phyloP scores from a whole-genome alignment of 495 filamentous ascomycete genomes.

The Podospora anserina region DNA sequence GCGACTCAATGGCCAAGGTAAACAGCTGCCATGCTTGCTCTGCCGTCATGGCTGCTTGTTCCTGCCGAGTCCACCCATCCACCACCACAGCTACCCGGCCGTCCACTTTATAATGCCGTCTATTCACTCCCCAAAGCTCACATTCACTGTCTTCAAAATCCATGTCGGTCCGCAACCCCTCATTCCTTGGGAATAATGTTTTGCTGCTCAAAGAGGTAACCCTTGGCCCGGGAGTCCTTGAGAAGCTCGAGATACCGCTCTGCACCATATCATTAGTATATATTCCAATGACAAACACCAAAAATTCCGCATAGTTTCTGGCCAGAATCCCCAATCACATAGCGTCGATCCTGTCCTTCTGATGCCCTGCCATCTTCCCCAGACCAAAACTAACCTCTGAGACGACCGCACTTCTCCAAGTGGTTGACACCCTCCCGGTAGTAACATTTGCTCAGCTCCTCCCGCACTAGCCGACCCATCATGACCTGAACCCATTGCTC shows the following conservation, averaged over 20 bases:
- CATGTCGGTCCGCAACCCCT: constrained; percentile 19
- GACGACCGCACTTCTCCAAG: constrained; percentile 87
- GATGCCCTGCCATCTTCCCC: not conserved
- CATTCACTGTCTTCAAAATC: not conserved
- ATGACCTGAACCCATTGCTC: constrained; percentile 98
- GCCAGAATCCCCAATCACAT: not conserved
- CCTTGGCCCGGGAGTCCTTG: constrained; percentile 77
- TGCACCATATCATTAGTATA: constrained; percentile 35
- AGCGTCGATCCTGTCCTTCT: not conserved
- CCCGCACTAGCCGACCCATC: constrained; percentile 91
- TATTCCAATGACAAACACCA: not conserved
- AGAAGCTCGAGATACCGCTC: constrained; percentile 92
- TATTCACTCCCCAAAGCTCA: not conserved
- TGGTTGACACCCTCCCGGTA: constrained; percentile 92
- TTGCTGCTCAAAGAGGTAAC: constrained; percentile 89
- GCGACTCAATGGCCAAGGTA: not conserved
- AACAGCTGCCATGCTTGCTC: not conserved
- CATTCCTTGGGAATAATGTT: constrained; percentile 63
- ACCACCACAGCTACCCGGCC: not conserved
- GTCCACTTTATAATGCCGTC: not conserved
- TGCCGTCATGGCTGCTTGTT: constrained; percentile 3
- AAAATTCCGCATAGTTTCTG: not conserved
- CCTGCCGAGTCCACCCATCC: not conserved
- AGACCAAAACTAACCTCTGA: constrained; percentile 69
- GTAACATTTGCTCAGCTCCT: constrained; percentile 97